Evolutionary conservation across 768 basidiomycete genomes (phyloP).

Genomic region (Filobasidium floriforme): DNA sequence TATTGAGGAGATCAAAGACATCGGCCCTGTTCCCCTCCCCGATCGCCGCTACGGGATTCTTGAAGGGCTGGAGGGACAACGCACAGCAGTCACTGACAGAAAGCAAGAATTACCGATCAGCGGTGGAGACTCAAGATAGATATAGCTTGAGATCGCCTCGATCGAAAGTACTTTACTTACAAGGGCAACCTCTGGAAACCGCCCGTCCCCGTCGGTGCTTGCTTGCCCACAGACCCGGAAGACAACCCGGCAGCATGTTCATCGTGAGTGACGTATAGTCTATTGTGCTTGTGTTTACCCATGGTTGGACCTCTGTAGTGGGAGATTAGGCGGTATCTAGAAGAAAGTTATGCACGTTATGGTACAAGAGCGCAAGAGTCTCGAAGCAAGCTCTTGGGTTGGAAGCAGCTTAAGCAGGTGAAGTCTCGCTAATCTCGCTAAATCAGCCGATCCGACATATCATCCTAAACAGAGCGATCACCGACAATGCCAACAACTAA

Average conservation of each 20-base stretch:
- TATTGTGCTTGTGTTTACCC: slow-evolving; percentile 18
- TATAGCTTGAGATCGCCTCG: not conserved
- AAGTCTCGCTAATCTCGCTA: too few species aligned
- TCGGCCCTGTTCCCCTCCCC: slow-evolving; percentile 34
- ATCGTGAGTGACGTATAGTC: slow-evolving; percentile 38
- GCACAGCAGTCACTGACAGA: slow-evolving; percentile 66
- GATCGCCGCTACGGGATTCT: slow-evolving; percentile 72
- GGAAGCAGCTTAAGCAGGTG: too few species aligned
- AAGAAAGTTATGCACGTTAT: too few species aligned
- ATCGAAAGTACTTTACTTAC: slow-evolving; percentile 25
- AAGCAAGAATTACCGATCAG: not conserved
- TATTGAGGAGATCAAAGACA: slow-evolving; percentile 85
- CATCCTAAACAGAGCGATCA: too few species aligned
- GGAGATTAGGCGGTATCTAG: too few species aligned
- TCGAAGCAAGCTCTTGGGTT: too few species aligned
- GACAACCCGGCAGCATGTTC: slow-evolving; percentile 42
- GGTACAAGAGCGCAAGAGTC: too few species aligned
- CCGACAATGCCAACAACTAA: too few species aligned
- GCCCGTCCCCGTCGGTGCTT: slow-evolving; percentile 30
- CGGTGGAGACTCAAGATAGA: not conserved
- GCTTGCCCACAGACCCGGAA: slow-evolving; percentile 38
- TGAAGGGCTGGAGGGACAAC: slow-evolving; percentile 80
- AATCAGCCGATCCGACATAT: too few species aligned
- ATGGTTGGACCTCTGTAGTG: slow-evolving; percentile 2
- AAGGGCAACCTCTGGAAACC: slow-evolving; percentile 43